Conservation (phyloP, 1,284 basidiomycete genomes). For the Moesziomyces sp. region DNA sequence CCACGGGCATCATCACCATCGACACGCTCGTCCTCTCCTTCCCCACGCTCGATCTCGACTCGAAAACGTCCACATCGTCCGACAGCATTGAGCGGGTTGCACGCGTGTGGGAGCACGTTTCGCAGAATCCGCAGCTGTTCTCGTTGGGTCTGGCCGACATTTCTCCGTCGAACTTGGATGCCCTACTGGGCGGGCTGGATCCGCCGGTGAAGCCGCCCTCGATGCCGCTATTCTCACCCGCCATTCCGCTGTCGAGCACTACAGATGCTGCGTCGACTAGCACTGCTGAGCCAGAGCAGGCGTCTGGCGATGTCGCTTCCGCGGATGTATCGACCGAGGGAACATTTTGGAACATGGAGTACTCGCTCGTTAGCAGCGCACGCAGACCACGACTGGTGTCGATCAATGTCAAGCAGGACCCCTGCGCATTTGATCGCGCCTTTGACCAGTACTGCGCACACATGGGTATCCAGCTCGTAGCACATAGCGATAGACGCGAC, state of each 20-base stretch:
- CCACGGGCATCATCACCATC: constrained; percentile 56
- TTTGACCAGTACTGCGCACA: constrained; percentile 50
- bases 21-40: constrained; percentile 58
- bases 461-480: constrained; percentile 49
- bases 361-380: constrained; percentile 26
- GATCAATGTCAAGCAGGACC: constrained; percentile 56
- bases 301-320: constrained; percentile 16
- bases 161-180: constrained; percentile 25
- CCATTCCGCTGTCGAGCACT: constrained; percentile 35
- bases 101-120: constrained; percentile 38
- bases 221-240: constrained; percentile 28
- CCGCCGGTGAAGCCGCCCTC: constrained; percentile 28
- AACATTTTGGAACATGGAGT: constrained; percentile 38
- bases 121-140: constrained; percentile 47
- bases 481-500: constrained; percentile 51
- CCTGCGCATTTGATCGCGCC: constrained; percentile 43
- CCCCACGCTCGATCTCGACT: constrained; percentile 43
- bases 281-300: constrained; percentile 9
- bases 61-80: constrained; percentile 1
- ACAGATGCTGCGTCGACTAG: constrained; percentile 19
- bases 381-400: constrained; percentile 46
- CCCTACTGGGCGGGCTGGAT: constrained; percentile 15
- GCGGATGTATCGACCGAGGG: constrained; percentile 2
- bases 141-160: constrained; percentile 56
- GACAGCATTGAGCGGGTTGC: constrained; percentile 4